A percentile compares a stretch with the other conserved stretches of the same genome.
Evolutionary conservation across 495 filamentous ascomycete genomes (phyloP).

Genomic region (Astrothelium subdiscretum): DNA sequence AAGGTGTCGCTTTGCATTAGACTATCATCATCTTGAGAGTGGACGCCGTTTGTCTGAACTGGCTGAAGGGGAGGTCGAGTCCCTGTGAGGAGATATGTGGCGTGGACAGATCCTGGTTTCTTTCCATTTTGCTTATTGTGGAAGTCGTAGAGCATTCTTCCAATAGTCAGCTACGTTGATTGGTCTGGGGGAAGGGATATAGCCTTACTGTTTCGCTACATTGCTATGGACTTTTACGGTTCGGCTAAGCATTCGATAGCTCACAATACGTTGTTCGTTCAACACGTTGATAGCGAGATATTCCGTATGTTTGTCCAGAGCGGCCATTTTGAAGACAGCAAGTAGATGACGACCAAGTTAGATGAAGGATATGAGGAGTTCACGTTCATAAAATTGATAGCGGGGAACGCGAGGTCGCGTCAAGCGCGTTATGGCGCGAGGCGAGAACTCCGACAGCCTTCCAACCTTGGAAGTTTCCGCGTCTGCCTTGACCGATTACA

Average conservation of each 20-base stretch:
- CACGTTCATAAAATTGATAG: no score
- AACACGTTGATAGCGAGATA: constrained; percentile 67
- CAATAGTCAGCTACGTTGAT: constrained; percentile 3
- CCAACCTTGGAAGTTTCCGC: background rate
- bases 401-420: background rate
- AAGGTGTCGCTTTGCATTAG: constrained; percentile 60
- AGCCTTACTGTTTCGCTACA: constrained; percentile 61
- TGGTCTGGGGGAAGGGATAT: background rate
- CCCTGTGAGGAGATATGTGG: constrained; percentile 79
- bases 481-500: background rate
- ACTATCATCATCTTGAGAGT: constrained; percentile 47
- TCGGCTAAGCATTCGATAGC: constrained; percentile 71
- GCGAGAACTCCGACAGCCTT: no score
- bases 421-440: background rate
- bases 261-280: constrained; percentile 67
- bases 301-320: constrained; percentile 42
- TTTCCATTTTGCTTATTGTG: constrained; percentile 66
- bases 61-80: constrained; percentile 10
- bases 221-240: constrained; percentile 73
- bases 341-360: no score
- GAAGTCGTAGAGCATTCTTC: constrained; percentile 86
- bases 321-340: no score
- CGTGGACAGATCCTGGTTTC: constrained; percentile 61
- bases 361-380: no score
- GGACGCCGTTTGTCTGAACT: constrained; percentile 22